Conservation (phyloP, 2,329 filamentous ascomycete species). For the Cercospora citrullina region DNA sequence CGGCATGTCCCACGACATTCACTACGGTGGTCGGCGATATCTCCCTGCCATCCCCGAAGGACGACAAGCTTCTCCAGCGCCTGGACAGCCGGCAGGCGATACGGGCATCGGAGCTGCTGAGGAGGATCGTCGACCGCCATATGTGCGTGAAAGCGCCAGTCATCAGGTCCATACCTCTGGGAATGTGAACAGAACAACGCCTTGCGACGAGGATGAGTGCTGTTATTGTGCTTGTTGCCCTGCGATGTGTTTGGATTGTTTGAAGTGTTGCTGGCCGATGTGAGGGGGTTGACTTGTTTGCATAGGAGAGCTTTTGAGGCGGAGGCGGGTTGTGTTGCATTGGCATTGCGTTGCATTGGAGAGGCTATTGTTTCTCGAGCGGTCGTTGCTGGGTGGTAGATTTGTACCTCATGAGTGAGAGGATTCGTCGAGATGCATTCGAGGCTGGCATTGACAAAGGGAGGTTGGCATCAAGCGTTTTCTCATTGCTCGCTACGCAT, state of each 20-base stretch:
- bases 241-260: neutral
- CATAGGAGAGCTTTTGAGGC: neutral
- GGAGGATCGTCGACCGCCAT: neutral
- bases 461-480: neutral
- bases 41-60: neutral
- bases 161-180: neutral
- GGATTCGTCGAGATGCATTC: neutral
- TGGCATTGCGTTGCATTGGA: neutral
- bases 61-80: neutral
- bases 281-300: neutral
- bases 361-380: neutral
- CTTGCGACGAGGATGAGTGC: neutral
- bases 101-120: neutral
- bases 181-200: neutral
- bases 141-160: neutral
- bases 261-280: neutral
- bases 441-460: neutral
- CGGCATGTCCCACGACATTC: neutral
- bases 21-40: neutral
- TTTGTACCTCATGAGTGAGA: neutral
- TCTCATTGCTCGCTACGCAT: neutral
- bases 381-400: neutral
- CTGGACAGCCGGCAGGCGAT: neutral
- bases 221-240: neutral
- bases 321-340: neutral